phyloP scores from a whole-genome alignment of 75 land plant genomes.

The Pinus taeda region DNA sequence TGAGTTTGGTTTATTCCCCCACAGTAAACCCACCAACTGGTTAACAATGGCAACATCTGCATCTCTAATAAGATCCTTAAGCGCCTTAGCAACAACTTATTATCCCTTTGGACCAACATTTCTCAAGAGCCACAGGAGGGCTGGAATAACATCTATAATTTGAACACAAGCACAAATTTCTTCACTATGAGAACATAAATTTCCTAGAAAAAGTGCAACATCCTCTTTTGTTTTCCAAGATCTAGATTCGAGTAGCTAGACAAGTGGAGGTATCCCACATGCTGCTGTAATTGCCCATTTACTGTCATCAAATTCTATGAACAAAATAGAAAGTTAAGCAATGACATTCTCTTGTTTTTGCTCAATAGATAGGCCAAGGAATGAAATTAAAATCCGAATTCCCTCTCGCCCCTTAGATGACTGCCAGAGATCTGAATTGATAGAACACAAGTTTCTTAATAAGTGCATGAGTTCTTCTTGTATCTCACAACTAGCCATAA shows the following conservation, averaged over 20 bases:
- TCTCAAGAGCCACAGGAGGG: conserved; percentile 78
- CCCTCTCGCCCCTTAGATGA: conserved; percentile 78
- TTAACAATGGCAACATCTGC: conserved; percentile 62
- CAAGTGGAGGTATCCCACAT: conserved; percentile 94
- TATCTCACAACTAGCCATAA: conserved; percentile 68
- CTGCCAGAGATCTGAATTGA: conserved; percentile 21
- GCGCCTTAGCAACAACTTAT: conserved; percentile 10
- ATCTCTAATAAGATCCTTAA: conserved; percentile 49
- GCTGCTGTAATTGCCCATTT: conserved; percentile 95
- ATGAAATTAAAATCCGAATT: conserved; percentile 78
- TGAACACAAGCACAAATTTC: conserved; percentile 97
- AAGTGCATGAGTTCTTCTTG: conserved; percentile 67
- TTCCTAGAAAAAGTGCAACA: conserved; percentile 50
- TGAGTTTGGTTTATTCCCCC: conserved; percentile 42
- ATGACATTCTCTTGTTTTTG: conserved; percentile 87
- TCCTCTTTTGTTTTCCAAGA: conserved; percentile 55
- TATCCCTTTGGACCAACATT: conserved; percentile 45
- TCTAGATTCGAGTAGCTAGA: conserved; percentile 79
- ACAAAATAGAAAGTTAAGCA: conserved; percentile 64
- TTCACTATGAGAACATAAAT: conserved; percentile 54
- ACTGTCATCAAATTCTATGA: conserved; percentile 74
- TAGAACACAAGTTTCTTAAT: conserved; percentile 42
- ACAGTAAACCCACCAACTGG: conserved; percentile 57
- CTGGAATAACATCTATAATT: conserved; percentile 82
- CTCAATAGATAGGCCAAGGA: conserved; percentile 78